These are phyloP conservation scores for Globisporangium iwayamae DNA, from an alignment of 352 stramenopile species.

Conservation along the genomic window DNA sequence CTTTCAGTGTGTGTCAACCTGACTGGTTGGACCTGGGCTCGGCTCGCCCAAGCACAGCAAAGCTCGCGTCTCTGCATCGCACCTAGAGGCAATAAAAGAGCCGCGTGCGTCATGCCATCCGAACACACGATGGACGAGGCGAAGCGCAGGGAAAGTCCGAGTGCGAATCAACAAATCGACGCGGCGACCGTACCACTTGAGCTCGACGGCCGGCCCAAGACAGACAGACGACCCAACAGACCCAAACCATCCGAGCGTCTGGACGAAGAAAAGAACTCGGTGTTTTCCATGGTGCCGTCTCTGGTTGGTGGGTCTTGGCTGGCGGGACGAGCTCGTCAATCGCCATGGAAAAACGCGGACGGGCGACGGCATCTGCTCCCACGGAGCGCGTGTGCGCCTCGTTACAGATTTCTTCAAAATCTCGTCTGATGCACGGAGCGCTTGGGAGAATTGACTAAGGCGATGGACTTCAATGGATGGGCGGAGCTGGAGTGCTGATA, in stretches of 20 bases:
- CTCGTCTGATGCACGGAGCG: too few relatives aligned
- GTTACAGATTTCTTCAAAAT: too few relatives aligned
- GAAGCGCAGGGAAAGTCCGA: neutral
- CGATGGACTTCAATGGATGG: too few relatives aligned
- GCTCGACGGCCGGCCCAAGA: neutral
- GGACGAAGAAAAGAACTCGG: too few relatives aligned
- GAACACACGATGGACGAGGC: neutral
- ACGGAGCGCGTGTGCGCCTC: neutral
- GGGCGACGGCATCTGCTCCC: slow-evolving; percentile 1
- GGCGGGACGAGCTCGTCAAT: too few relatives aligned
- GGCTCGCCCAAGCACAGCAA: neutral
- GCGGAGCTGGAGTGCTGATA: too few relatives aligned
- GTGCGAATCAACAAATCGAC: slow-evolving; percentile 11
- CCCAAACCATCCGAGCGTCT: too few relatives aligned
- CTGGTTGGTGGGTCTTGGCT: too few relatives aligned
- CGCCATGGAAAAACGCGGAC: neutral
- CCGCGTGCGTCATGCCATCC: neutral
- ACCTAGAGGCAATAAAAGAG: slow-evolving; percentile 3
- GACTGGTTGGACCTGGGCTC: too few relatives aligned
- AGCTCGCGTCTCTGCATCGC: neutral
- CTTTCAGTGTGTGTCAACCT: too few relatives aligned
- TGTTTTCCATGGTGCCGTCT: too few relatives aligned
- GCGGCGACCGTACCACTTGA: slow-evolving; percentile 7
- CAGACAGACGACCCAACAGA: neutral
- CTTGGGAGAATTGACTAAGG: too few relatives aligned